Evolutionary conservation across 2,329 filamentous ascomycete species (phyloP), one percentile per base, ranked within the genome.

Genomic region (Trichoderma arundinaceum): DNA sequence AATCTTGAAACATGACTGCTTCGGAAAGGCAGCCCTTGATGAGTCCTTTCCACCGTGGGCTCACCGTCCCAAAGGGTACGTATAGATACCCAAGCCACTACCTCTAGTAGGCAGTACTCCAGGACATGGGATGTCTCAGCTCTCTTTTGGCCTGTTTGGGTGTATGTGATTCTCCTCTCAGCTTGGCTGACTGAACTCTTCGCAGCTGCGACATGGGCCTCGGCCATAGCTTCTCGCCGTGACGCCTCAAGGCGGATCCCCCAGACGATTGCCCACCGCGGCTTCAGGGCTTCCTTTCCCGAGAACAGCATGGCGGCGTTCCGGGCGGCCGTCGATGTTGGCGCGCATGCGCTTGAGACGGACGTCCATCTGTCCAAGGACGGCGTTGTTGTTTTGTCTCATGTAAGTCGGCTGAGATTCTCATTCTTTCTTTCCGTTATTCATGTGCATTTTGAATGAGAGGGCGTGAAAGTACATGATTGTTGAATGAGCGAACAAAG

Each of bases 291-390:
- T 0, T 83, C 83, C 59, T 91, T 84, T 70, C 92, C 94, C 0
- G 94, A 98, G 77, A 98, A 98, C 78, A 90, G 91, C 1, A 88
- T 97, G 84, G 84, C 82, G 15, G 90, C 91, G 7, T 96, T 97
- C 78, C 81, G 81, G 65, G 89, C 84, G 33, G 94, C 93, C 1
- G 84, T 94, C 2, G 81, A 87, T 38, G 88, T 87, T 17, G 92
- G 92, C 19, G 87, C 91, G 0, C 87, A 96, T 72, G 94, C 90
- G 0, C 81, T 98, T 33, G 94, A 98, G 80, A 96, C 92, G 17
- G 94, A 98, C 73, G 78, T 97, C 8, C 94, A 96, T 75, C 78
- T 97, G 39, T 89, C 92, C 13, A 87, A 84, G 68, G 94, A 98
- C 73, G 89, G 90, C 7, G 88, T 96, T 0, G 90, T 96, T 0